phyloP scores from a whole-genome alignment of 257 asterid species.

The Ilex asprella region DNA sequence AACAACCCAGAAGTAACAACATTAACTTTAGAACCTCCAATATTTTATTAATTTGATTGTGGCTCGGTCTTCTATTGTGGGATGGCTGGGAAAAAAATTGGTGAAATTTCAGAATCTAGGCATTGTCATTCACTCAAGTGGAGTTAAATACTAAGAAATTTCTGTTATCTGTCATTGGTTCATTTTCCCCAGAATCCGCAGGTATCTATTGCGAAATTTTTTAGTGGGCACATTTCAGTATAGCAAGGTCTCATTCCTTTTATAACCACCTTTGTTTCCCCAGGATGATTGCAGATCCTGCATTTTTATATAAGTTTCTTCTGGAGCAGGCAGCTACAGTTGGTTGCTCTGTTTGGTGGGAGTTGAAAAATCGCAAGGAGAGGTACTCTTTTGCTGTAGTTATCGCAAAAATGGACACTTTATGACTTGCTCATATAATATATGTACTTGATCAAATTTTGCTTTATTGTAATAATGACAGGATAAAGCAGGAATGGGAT shows the following conservation, averaged over 20 bases:
- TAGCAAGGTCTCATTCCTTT: neutral
- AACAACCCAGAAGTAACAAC: too few relatives aligned
- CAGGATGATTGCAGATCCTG: constrained; percentile 99
- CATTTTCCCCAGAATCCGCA: too few relatives aligned
- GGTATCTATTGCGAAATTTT: neutral
- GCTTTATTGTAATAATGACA: constrained; percentile 18
- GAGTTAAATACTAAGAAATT: neutral
- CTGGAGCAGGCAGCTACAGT: constrained; percentile 86
- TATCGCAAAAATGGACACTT: neutral
- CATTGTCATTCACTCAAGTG: too few relatives aligned
- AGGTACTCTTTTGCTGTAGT: constrained; percentile 38
- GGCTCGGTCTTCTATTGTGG: too few relatives aligned
- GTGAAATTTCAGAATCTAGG: too few relatives aligned
- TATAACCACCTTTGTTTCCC: constrained; percentile 11
- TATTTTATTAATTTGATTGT: too few relatives aligned
- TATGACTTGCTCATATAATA: neutral
- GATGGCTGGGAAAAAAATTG: too few relatives aligned
- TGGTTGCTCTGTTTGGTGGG: constrained; percentile 97
- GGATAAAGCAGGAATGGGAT: constrained; percentile 98
- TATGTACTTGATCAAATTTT: neutral
- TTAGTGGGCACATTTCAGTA: constrained; percentile 8
- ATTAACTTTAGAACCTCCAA: too few relatives aligned
- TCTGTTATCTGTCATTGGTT: too few relatives aligned
- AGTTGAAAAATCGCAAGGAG: constrained; percentile 85
- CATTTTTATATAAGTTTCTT: constrained; percentile 70